Percentiles rank a stretch among this genome's conserved stretches.
These are phyloP conservation scores for Streptanthus diversifolius DNA, from an alignment of 345 rosid genomes.

Conservation along the genomic window DNA sequence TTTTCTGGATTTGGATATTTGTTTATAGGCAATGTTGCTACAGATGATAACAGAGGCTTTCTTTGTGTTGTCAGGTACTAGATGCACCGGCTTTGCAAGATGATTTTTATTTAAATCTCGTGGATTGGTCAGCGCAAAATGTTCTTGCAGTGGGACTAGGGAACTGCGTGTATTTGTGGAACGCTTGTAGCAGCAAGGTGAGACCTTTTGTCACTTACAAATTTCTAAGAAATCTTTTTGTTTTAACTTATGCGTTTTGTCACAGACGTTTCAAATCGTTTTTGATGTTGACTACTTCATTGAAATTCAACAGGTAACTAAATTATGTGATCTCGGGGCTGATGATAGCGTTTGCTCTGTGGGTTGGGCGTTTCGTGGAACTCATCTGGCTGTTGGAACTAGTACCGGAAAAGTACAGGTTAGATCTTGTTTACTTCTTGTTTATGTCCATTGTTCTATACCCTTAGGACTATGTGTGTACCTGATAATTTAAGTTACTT, in stretches of 20 bases:
- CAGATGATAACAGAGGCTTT: slow-evolving; percentile 20
- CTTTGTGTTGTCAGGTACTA: slow-evolving; percentile 53
- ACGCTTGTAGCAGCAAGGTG: slow-evolving; percentile 98
- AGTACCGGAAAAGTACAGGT: slow-evolving; percentile 92
- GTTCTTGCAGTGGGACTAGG: slow-evolving; percentile 94
- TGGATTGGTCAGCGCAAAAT: slow-evolving; percentile 93
- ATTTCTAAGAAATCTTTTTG: neutral
- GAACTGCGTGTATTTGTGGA: slow-evolving; percentile 93
- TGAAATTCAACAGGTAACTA: slow-evolving; percentile 59
- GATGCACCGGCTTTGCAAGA: slow-evolving; percentile 99
- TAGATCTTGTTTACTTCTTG: slow-evolving; percentile 9
- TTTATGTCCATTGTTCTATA: neutral
- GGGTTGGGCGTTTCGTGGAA: slow-evolving; percentile 90
- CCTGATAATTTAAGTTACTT: neutral
- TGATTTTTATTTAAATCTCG: slow-evolving; percentile 92
- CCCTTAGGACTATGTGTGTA: neutral
- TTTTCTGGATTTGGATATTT: neutral
- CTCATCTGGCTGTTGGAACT: slow-evolving; percentile 91
- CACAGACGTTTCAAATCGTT: neutral
- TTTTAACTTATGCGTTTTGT: neutral
- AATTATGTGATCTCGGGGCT: slow-evolving; percentile 84
- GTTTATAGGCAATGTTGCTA: neutral
- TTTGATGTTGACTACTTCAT: neutral
- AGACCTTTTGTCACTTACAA: neutral
- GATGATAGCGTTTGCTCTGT: slow-evolving; percentile 94